These are phyloP conservation scores for Ustilago vetiveriae DNA, from an alignment of 1,284 basidiomycete species.

Conservation along the genomic window DNA sequence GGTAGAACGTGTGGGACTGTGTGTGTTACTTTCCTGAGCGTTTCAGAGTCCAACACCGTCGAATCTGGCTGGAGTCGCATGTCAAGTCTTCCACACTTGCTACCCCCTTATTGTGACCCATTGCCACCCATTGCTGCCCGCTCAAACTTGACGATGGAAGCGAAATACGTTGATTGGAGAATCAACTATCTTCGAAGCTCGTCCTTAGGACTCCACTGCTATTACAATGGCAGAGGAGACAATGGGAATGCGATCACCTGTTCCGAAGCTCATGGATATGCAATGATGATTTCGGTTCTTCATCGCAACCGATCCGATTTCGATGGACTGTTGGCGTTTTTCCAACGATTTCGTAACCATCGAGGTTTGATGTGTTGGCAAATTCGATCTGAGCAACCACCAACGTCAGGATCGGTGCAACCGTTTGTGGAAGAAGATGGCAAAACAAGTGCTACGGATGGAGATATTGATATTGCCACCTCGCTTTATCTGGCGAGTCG, in stretches of 20 bases:
- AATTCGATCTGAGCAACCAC: conserved; percentile 31
- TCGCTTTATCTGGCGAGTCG: conserved; percentile 52
- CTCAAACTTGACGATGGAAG: conserved; percentile 33
- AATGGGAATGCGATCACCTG: conserved; percentile 63
- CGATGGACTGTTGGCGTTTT: conserved; percentile 55
- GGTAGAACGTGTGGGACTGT: no score
- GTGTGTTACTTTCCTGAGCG: no score
- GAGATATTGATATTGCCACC: conserved; percentile 61
- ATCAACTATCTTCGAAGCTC: conserved; percentile 31
- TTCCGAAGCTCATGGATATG: conserved; percentile 63
- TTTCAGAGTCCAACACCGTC: no score
- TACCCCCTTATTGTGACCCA: no score
- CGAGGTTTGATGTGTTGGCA: conserved; percentile 63
- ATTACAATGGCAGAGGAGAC: conserved; percentile 54
- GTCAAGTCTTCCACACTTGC: no score
- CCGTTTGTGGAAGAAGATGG: conserved; percentile 56
- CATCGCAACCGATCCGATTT: conserved; percentile 56
- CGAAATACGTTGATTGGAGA: conserved; percentile 47
- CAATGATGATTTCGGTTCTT: conserved; percentile 59
- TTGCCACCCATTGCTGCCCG: no score
- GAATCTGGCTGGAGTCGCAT: no score
- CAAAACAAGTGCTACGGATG: conserved; percentile 54
- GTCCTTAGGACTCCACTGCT: conserved; percentile 50
- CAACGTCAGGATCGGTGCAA: conserved; percentile 11
- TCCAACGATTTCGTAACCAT: conserved; percentile 48